A percentile compares a stretch with the other conserved stretches of the same genome.
These are phyloP conservation scores for Tylopilus sp. DNA, from an alignment of 1,284 basidiomycete species.

Conservation along the genomic window DNA sequence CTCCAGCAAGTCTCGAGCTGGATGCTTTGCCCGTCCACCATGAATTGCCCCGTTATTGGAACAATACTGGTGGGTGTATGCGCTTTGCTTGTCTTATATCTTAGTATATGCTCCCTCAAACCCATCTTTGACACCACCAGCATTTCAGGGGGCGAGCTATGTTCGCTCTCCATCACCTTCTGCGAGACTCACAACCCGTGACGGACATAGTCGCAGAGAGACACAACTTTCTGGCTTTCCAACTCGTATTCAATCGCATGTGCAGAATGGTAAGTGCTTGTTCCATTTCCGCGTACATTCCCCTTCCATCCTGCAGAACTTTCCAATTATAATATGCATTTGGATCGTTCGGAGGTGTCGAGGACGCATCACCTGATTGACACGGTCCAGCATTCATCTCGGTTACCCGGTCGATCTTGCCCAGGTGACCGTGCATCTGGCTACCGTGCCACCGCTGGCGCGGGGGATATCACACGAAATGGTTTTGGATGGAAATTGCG, in stretches of 20 bases:
- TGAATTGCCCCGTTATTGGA: conserved; percentile 13
- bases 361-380: background rate
- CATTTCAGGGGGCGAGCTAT: conserved; percentile 11
- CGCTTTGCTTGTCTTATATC: conserved; percentile 17
- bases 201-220: background rate
- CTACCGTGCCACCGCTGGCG: background rate
- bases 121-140: conserved; percentile 43
- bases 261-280: conserved; percentile 9
- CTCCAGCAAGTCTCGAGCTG: conserved; percentile 9
- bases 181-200: conserved; percentile 2
- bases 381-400: background rate
- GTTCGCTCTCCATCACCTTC: conserved; percentile 5
- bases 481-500: conserved; percentile 48
- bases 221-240: conserved; percentile 2
- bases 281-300: background rate
- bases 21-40: conserved; percentile 5
- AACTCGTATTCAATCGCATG: background rate
- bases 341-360: background rate
- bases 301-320: conserved; percentile 10
- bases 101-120: conserved; percentile 14
- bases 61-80: conserved; percentile 51
- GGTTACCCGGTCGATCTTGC: background rate
- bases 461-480: conserved; percentile 35
- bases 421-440: background rate
- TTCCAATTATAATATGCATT: background rate